These are phyloP conservation scores for Plasmopara muralis DNA, from an alignment of 352 stramenopile species.

Conservation along the genomic window DNA sequence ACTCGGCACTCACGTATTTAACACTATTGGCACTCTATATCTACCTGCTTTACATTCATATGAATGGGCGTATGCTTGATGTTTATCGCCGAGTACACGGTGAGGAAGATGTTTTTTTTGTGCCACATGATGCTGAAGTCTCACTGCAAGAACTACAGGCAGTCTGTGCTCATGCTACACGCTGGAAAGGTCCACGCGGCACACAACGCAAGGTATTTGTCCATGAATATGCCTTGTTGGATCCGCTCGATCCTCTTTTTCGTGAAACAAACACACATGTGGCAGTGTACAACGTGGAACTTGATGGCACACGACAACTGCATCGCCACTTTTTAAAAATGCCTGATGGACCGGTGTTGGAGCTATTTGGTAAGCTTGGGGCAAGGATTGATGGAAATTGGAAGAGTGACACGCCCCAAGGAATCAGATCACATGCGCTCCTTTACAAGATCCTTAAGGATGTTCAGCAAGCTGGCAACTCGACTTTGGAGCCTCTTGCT, in stretches of 20 bases:
- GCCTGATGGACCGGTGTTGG: conserved; percentile 75
- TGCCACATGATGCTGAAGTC: conserved; percentile 87
- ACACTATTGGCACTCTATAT: conserved; percentile 53
- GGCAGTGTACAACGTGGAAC: conserved; percentile 71
- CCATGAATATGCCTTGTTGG: conserved; percentile 67
- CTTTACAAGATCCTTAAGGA: conserved; percentile 53
- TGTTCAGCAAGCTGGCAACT: conserved; percentile 23
- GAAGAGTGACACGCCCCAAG: conserved; percentile 28
- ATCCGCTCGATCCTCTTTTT: conserved; percentile 59
- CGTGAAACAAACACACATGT: conserved; percentile 70
- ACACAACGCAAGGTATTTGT: conserved; percentile 72
- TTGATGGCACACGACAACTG: conserved; percentile 49
- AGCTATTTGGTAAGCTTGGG: conserved; percentile 72
- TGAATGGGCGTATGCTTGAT: conserved; percentile 88
- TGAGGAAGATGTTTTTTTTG: conserved; percentile 67
- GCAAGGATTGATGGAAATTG: conserved; percentile 31
- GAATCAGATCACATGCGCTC: conserved; percentile 31
- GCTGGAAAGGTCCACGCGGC: conserved; percentile 56
- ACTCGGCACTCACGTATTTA: conserved; percentile 50
- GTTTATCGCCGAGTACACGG: conserved; percentile 75
- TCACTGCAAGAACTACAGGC: conserved; percentile 59
- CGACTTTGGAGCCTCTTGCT: conserved; percentile 1
- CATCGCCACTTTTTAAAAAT: conserved; percentile 86
- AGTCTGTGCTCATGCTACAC: conserved; percentile 53
- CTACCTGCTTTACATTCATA: conserved; percentile 84